Conservation (phyloP, 768 basidiomycete species). For the Tylopilus felleus region DNA sequence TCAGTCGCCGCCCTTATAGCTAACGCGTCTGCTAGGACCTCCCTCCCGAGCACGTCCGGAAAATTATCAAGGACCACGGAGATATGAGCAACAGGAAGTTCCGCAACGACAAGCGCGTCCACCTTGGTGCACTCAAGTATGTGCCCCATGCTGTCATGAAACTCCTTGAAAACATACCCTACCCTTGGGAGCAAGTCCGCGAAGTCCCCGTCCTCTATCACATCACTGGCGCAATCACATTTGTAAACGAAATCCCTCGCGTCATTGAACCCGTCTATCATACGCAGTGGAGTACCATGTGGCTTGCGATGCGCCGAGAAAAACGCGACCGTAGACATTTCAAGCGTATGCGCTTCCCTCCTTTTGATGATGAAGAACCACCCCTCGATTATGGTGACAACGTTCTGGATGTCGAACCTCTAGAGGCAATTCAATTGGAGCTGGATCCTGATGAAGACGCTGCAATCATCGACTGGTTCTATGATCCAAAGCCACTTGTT, state of each 20-base stretch:
- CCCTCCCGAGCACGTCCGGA: constrained; percentile 96
- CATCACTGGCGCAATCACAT: constrained; percentile 98
- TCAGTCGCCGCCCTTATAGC: not conserved
- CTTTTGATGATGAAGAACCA: constrained; percentile 98
- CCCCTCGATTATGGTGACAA: constrained; percentile 99
- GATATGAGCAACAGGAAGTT: constrained; percentile 99
- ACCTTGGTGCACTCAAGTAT: constrained; percentile 96
- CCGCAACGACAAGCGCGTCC: constrained; percentile 98
- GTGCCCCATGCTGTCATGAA: constrained; percentile 99
- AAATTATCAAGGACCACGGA: constrained; percentile 99
- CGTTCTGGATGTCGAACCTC: constrained; percentile 93
- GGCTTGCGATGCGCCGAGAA: constrained; percentile 98
- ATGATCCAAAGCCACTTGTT: constrained; percentile 91
- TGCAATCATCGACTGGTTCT: constrained; percentile 97
- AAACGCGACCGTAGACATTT: constrained; percentile 98
- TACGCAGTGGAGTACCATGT: constrained; percentile 99
- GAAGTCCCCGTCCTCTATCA: constrained; percentile 99
- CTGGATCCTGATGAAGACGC: constrained; percentile 88
- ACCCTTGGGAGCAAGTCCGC: constrained; percentile 98
- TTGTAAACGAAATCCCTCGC: constrained; percentile 97
- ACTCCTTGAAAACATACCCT: constrained; percentile 96
- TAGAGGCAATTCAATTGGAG: constrained; percentile 97
- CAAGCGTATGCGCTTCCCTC: constrained; percentile 99
- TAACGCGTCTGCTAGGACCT: constrained; percentile 57
- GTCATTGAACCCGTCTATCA: constrained; percentile 98